phyloP scores from a whole-genome alignment of 441 rosid species.

The Populus hybrid region DNA sequence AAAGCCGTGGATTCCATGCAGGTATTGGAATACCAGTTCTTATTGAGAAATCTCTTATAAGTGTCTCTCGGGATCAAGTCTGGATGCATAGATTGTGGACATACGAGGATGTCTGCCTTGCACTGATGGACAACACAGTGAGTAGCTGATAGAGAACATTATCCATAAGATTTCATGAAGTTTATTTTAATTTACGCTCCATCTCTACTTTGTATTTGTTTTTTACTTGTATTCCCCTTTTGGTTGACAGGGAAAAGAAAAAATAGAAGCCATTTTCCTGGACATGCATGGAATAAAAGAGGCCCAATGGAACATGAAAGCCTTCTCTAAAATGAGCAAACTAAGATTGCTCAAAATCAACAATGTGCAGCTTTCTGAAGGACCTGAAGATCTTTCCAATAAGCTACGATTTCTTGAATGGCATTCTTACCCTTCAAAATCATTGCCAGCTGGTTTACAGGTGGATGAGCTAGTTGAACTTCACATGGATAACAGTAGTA shows the following conservation, averaged over 20 bases:
- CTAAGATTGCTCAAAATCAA: neutral
- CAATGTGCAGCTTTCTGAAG: neutral
- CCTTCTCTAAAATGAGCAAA: neutral
- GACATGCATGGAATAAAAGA: conserved; percentile 10
- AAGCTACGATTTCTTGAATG: neutral
- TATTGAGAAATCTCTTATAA: no score
- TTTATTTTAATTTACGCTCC: no score
- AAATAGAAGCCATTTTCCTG: neutral
- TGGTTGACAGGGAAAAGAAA: neutral
- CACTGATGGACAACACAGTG: no score
- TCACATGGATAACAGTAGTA: neutral
- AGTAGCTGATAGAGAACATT: no score
- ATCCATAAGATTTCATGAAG: no score
- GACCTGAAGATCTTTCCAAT: neutral
- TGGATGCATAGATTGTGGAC: no score
- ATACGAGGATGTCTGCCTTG: no score
- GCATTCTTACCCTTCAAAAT: neutral
- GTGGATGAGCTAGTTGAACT: neutral
- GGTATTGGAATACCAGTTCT: no score
- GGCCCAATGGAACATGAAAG: neutral
- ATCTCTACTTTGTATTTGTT: neutral
- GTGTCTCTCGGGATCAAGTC: no score
- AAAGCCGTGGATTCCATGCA: no score
- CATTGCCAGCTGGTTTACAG: neutral
- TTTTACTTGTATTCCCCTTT: neutral